These are phyloP conservation scores for Geotrichum macrosporum DNA, from an alignment of 1,139 yeast genomes.

Conservation along the genomic window DNA sequence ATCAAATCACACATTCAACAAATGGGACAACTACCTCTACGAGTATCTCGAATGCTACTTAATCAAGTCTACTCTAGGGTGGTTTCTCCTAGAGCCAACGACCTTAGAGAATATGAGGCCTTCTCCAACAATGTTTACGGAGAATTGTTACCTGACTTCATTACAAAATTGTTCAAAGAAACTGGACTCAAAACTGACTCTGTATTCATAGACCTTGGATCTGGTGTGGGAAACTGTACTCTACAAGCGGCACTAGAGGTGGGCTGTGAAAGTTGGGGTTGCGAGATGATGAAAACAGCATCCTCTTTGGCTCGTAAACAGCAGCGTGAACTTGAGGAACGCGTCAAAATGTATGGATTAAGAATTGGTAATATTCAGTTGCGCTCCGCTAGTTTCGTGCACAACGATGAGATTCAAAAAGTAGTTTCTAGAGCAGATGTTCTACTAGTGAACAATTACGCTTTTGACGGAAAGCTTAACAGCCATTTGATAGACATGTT, in stretches of 20 bases:
- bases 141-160: conserved; percentile 74
- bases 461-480: conserved; percentile 72
- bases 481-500: conserved; percentile 63
- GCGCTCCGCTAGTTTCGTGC: conserved; percentile 64
- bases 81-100: conserved; percentile 68
- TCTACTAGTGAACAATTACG: conserved; percentile 72
- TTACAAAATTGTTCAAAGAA: conserved; percentile 62
- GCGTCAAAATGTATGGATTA: conserved; percentile 63
- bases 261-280: conserved; percentile 82
- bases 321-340: conserved; percentile 50
- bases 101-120: conserved; percentile 69
- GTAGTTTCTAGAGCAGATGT: conserved; percentile 63
- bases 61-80: conserved; percentile 70
- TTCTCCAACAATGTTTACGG: conserved; percentile 92
- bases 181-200: conserved; percentile 53
- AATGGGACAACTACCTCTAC: conserved; percentile 48
- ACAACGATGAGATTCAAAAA: conserved; percentile 52
- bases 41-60: conserved; percentile 62
- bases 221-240: conserved; percentile 91
- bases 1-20: conserved; percentile 39
- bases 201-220: conserved; percentile 78
- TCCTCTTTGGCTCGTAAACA: conserved; percentile 64
- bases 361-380: conserved; percentile 53
- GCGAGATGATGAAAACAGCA: conserved; percentile 84
- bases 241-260: conserved; percentile 85